A percentile compares a stretch with the other conserved stretches of the same genome.
phyloP scores from a whole-genome alignment of 495 filamentous ascomycete species.

The Neohortaea acidophila region DNA sequence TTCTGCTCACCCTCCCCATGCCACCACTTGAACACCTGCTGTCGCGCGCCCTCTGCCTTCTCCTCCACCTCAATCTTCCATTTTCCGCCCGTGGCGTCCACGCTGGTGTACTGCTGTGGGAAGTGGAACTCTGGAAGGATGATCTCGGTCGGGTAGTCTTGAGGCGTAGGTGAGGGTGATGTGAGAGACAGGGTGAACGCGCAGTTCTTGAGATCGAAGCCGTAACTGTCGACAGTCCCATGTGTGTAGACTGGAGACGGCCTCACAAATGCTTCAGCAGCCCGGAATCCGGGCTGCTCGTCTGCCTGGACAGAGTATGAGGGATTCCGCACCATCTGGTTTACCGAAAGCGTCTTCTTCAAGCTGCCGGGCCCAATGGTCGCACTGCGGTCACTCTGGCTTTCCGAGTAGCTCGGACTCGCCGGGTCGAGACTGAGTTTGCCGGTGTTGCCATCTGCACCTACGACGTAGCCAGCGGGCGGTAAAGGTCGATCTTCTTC shows the following conservation, averaged over 20 bases:
- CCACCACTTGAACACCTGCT: constrained; percentile 79
- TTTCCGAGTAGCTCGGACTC: constrained; percentile 45
- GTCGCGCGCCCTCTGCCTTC: constrained; percentile 43
- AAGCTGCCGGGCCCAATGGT: constrained; percentile 51
- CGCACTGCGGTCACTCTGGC: constrained; percentile 31
- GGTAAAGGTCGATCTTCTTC: constrained; percentile 57
- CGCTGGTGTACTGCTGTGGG: constrained; percentile 48
- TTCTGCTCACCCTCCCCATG: constrained; percentile 71
- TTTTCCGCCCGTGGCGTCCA: constrained; percentile 71
- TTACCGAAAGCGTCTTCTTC: constrained; percentile 45
- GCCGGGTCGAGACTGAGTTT: constrained; percentile 32
- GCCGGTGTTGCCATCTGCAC: constrained; percentile 15
- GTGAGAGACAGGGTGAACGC: constrained; percentile 25
- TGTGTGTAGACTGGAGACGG: constrained; percentile 65
- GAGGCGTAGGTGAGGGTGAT: constrained; percentile 23
- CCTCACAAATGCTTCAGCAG: constrained; percentile 80
- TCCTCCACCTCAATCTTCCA: constrained; percentile 61
- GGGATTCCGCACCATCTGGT: constrained; percentile 49
- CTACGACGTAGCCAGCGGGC: constrained; percentile 8
- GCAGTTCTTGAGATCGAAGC: constrained; percentile 47
- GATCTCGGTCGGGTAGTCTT: constrained; percentile 61
- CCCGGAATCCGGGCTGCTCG: constrained; percentile 57
- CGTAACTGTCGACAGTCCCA: constrained; percentile 49
- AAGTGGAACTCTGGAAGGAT: constrained; percentile 92
- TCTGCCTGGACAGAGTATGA: constrained; percentile 29